Conservation (phyloP, 2,329 filamentous ascomycete genomes). For the Talaromyces sp. region DNA sequence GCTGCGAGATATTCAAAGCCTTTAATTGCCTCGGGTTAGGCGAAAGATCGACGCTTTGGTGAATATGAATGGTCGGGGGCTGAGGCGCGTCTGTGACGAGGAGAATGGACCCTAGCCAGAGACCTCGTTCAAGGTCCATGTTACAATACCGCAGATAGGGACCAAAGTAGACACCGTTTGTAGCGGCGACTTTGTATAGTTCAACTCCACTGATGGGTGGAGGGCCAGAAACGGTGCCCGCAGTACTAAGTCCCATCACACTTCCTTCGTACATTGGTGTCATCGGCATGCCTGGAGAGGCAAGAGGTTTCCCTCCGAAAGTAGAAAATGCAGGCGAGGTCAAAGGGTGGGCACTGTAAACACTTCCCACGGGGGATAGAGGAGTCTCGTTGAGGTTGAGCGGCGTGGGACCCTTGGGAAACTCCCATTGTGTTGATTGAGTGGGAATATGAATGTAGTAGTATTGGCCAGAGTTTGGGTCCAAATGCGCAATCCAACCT, state of each 20-base stretch:
- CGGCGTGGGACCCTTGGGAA: constrained; percentile 91
- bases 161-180: constrained; percentile 96
- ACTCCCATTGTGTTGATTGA: constrained; percentile 98
- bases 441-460: constrained; percentile 97
- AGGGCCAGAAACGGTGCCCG: constrained; percentile 62
- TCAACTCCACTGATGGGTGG: constrained; percentile 77
- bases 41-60: constrained; percentile 82
- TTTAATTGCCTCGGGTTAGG: constrained; percentile 87
- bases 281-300: constrained; percentile 76
- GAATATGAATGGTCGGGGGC: constrained; percentile 92
- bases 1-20: constrained; percentile 75
- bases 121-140: constrained; percentile 87
- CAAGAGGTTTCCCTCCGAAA: constrained; percentile 52
- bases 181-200: constrained; percentile 87
- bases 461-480: constrained; percentile 93
- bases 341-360: constrained; percentile 66
- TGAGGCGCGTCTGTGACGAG: constrained; percentile 87
- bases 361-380: constrained; percentile 74
- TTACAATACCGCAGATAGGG: constrained; percentile 94
- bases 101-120: constrained; percentile 91
- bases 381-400: constrained; percentile 77
- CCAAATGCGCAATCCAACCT: constrained; percentile 96
- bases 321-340: constrained; percentile 62
- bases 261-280: constrained; percentile 77
- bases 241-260: constrained; percentile 39